A percentile compares a stretch with the other conserved stretches of the same genome.
Conservation (phyloP, 2,329 filamentous ascomycete genomes). For the Fonsecaea pedrosoi region DNA sequence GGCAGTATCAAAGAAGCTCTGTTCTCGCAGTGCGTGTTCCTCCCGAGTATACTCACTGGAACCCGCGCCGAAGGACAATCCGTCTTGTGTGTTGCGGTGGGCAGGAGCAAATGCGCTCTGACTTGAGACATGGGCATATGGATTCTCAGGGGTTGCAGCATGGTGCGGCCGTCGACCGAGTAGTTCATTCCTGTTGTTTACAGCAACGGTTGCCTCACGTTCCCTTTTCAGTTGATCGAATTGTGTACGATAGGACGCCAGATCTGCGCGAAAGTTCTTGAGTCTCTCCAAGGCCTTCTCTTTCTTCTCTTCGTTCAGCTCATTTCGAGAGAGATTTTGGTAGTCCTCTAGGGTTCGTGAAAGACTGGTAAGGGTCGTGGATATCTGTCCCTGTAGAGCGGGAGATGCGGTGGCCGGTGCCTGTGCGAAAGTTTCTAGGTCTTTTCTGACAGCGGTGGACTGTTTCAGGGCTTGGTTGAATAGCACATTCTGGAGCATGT, state of each 20-base stretch:
- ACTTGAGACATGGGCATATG: conserved; percentile 72
- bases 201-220: conserved; percentile 73
- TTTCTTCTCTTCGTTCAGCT: conserved; percentile 88
- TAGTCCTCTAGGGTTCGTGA: conserved; percentile 93
- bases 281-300: conserved; percentile 87
- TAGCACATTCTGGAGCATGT: conserved; percentile 69
- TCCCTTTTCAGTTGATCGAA: conserved; percentile 79
- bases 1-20: conserved; percentile 82
- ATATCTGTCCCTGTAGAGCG: conserved; percentile 73
- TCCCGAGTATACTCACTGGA: conserved; percentile 71
- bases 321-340: conserved; percentile 79
- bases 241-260: conserved; percentile 77
- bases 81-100: conserved; percentile 43
- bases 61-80: conserved; percentile 54
- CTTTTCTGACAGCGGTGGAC: conserved; percentile 77
- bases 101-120: conserved; percentile 52
- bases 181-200: conserved; percentile 78
- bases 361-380: conserved; percentile 80
- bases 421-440: conserved; percentile 73
- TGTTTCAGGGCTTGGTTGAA: conserved; percentile 89
- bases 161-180: conserved; percentile 82
- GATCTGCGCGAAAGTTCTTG: conserved; percentile 81
- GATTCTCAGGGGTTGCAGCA: conserved; percentile 86
- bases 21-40: conserved; percentile 83
- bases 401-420: conserved; percentile 64